Base-by-base conservation (phyloP, 495 filamentous ascomycete species). In the Podospora fimiseda region DNA sequence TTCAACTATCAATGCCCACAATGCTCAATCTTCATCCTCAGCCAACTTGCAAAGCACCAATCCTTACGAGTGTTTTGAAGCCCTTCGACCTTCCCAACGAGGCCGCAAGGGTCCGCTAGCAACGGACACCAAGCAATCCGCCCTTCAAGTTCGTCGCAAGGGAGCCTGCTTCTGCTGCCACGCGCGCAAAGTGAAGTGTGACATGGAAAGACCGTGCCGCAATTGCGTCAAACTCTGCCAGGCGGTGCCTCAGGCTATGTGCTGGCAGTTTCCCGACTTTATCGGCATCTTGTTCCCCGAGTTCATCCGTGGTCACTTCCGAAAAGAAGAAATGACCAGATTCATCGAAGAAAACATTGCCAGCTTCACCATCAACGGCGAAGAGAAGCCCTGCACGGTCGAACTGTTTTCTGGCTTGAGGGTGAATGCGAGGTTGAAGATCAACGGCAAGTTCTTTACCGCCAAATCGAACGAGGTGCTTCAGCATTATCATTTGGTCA, bases 111-210 rank as follows among this genome's bases (percentile, higher is more conserved):
- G 74, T 3, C 74, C 74, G 8, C 58, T 77, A 21, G 68, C 73
- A 16, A 63, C 65, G 48, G 70, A 73, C 22, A 73, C 68, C n/a
- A 73, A 73, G 57, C 65, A 74, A 61, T 67, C 60, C 46, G 73
- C 74, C n/a, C 64, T 75, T 11, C 63, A 72, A 16, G 71, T 77
- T 9, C 64, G 74, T 9, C 71, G 74, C 36, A 61, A 65, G 19
- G 74, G 74, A 20, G 74, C 74, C 42, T 77, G 74, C 53, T 77
- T 77, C 58, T 72, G 72, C 65, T 77, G 73, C 54, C 73, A 75
- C 52, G 72, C 67, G 30, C 66, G 68, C 60, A 74, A 73, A 58
- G 70, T 72, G 37, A 71, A 66, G 37, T 78, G 68, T 62, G 75
- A 73, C 60, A 65, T 67, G 45, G 68, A 69, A 43, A 68, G 69